Evolutionary conservation across 2,329 filamentous ascomycete genomes (phyloP).

Genomic region (Ilyonectria robusta): DNA sequence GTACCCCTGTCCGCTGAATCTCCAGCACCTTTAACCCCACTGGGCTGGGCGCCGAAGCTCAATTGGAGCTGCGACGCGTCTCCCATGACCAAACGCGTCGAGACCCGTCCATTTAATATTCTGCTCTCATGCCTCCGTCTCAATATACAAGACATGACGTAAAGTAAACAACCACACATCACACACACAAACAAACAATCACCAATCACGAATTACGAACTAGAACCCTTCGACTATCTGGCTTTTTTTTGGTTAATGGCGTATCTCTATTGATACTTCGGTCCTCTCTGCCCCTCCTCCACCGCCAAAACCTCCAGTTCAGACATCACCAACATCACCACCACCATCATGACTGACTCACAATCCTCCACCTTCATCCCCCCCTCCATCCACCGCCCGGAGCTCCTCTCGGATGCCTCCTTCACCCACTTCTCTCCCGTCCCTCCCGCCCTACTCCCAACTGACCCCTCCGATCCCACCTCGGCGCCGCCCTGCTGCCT

Average conservation of each 20-base stretch:
- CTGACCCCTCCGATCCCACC: conserved; percentile 52
- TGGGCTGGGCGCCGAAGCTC: neutral
- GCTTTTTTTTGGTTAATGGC: neutral
- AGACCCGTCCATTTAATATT: conserved; percentile 14
- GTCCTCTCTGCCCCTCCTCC: neutral
- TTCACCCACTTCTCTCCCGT: conserved; percentile 81
- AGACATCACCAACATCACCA: conserved; percentile 14
- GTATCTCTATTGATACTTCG: neutral
- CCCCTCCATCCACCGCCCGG: conserved; percentile 73
- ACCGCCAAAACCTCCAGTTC: neutral
- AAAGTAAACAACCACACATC: neutral
- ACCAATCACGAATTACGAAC: neutral
- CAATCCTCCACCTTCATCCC: conserved; percentile 68
- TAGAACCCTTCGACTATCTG: neutral
- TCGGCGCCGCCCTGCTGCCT: conserved; percentile 73
- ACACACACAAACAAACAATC: conserved; percentile 10
- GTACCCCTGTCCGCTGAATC: neutral
- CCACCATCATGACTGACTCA: conserved; percentile 24
- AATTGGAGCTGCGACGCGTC: conserved; percentile 28
- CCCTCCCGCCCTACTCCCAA: conserved; percentile 70
- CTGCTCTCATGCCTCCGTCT: conserved; percentile 1
- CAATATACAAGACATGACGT: neutral
- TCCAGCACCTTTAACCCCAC: neutral
- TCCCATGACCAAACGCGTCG: conserved; percentile 25
- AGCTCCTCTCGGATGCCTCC: conserved; percentile 74